A percentile compares a stretch with the other conserved stretches of the same genome.
Evolutionary conservation across 768 basidiomycete species (phyloP).

Genomic region (Rubroboletus satanas): DNA sequence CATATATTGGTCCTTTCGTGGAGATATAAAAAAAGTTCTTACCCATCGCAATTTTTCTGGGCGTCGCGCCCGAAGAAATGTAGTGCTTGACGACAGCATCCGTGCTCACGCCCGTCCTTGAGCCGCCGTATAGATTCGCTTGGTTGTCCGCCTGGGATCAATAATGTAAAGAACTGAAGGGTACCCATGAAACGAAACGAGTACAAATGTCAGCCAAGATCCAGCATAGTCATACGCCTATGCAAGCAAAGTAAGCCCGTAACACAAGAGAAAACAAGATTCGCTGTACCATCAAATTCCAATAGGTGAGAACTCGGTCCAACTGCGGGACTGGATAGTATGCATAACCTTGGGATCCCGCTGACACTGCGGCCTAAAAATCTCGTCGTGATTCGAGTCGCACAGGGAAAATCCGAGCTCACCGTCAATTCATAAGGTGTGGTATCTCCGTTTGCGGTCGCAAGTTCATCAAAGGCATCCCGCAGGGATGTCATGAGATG

Average conservation of each 20-base stretch:
- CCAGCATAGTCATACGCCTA: constrained; percentile 77
- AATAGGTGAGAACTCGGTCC: constrained; percentile 63
- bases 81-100: constrained; percentile 65
- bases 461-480: constrained; percentile 56
- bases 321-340: constrained; percentile 59
- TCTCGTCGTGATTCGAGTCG: background rate
- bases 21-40: background rate
- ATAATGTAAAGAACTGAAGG: background rate
- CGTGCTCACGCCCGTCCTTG: constrained; percentile 60
- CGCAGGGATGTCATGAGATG: constrained; percentile 61
- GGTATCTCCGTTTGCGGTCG: constrained; percentile 54
- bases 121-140: constrained; percentile 68
- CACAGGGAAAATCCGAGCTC: background rate
- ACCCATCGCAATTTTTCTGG: constrained; percentile 67
- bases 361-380: constrained; percentile 53
- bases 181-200: constrained; percentile 28
- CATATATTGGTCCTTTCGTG: background rate
- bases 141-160: constrained; percentile 43
- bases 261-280: background rate
- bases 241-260: background rate
- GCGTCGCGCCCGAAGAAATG: constrained; percentile 54
- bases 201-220: constrained; percentile 63
- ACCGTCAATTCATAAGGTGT: constrained; percentile 57
- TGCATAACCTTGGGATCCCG: constrained; percentile 56
- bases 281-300: constrained; percentile 71